Conservation (phyloP, 805 yeast genomes). For the Zygosaccharomyces siamensis region DNA sequence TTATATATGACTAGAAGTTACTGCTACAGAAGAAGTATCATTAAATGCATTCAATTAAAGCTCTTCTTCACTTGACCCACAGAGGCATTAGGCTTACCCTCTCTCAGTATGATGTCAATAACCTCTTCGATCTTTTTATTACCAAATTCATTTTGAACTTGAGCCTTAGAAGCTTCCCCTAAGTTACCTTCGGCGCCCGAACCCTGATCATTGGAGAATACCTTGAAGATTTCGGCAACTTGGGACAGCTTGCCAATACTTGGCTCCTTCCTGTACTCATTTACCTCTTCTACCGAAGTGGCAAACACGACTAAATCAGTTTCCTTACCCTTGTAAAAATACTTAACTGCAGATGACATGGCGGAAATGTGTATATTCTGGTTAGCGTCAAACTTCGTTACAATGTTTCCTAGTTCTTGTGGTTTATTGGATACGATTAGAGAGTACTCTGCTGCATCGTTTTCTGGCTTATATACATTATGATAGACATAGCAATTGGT, state of each 20-base stretch:
- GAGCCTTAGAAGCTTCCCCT: slow-evolving; percentile 65
- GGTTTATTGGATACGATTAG: too few species aligned
- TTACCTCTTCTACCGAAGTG: slow-evolving; percentile 47
- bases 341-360: slow-evolving; percentile 41
- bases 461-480: background rate
- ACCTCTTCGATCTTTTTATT: slow-evolving; percentile 49
- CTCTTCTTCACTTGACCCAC: slow-evolving; percentile 8
- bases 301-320: slow-evolving; percentile 64
- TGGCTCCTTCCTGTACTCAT: slow-evolving; percentile 41
- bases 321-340: slow-evolving; percentile 60
- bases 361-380: background rate
- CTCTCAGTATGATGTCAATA: slow-evolving; percentile 51
- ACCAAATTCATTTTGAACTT: slow-evolving; percentile 67
- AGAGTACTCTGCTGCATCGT: too few species aligned
- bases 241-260: slow-evolving; percentile 44
- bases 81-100: slow-evolving; percentile 53
- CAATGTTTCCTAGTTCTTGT: background rate
- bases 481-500: background rate
- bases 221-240: slow-evolving; percentile 58
- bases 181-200: slow-evolving; percentile 66
- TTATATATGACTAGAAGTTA: background rate
- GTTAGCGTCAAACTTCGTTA: too few species aligned
- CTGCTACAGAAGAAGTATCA: background rate
- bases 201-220: slow-evolving; percentile 57
- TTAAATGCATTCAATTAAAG: background rate